Percentiles rank a stretch among this genome's conserved stretches.
Conservation (phyloP, 371 early-diverging fungal species). For the Mortierella polycephala region DNA sequence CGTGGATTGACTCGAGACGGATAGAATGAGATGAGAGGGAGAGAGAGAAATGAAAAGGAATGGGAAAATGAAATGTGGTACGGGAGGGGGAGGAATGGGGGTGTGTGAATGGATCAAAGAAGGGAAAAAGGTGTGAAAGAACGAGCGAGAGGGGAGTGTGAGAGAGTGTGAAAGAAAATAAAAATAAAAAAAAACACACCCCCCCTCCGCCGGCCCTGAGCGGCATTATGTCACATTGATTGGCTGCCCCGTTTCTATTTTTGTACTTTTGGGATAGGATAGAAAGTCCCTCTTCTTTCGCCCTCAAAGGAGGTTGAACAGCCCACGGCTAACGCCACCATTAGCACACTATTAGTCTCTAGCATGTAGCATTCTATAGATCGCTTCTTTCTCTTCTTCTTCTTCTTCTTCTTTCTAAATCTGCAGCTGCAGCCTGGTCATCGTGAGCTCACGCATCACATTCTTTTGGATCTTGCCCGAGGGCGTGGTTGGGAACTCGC, state of each 20-base stretch:
- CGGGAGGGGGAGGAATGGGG: neutral
- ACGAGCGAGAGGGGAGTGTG: neutral
- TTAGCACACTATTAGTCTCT: no score
- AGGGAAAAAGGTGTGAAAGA: neutral
- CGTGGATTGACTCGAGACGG: neutral
- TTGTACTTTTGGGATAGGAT: no score
- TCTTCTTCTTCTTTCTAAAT: neutral
- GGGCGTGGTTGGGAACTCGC: constrained; percentile 54
- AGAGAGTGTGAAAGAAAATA: neutral
- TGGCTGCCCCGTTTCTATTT: no score
- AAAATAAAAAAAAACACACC: neutral
- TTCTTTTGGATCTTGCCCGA: constrained; percentile 59
- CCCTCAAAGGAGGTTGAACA: no score
- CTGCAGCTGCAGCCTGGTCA: constrained; percentile 21
- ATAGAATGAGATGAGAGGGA: neutral
- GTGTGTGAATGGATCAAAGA: neutral
- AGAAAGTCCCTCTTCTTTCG: no score
- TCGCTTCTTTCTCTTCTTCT: neutral
- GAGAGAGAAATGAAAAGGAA: neutral
- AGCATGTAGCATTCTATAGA: no score
- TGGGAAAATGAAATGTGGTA: neutral
- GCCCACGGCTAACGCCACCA: no score
- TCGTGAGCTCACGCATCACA: constrained; percentile 46
- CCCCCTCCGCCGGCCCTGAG: neutral
- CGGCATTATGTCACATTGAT: no score